phyloP scores from a whole-genome alignment of 106 monocot genomes.

The Dendrobium officinale region DNA sequence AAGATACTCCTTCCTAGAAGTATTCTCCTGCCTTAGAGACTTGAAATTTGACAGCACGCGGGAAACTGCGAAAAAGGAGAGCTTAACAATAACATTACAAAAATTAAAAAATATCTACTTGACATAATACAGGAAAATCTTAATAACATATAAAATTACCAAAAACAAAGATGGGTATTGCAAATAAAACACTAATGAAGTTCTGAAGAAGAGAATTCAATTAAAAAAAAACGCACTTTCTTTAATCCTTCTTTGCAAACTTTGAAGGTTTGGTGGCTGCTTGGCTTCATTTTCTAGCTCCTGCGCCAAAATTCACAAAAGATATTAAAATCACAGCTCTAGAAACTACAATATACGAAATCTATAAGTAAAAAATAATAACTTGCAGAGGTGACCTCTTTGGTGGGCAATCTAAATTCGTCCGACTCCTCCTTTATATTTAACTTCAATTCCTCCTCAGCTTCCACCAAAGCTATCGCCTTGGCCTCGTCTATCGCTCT shows the following conservation, averaged over 20 bases:
- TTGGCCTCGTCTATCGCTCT: slow-evolving; percentile 58
- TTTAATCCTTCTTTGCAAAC: slow-evolving; percentile 62
- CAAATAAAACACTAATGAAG: neutral
- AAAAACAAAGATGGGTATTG: neutral
- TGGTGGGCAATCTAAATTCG: slow-evolving; percentile 82
- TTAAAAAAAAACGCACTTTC: slow-evolving; percentile 46
- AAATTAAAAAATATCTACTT: neutral
- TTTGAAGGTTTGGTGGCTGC: slow-evolving; percentile 59
- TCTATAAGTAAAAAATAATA: neutral
- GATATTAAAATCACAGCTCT: neutral
- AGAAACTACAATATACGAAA: neutral
- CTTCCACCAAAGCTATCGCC: slow-evolving; percentile 51
- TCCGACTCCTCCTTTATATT: slow-evolving; percentile 86
- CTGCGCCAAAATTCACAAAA: slow-evolving; percentile 23
- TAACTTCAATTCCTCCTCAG: slow-evolving; percentile 53
- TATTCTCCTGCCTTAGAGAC: slow-evolving; percentile 57
- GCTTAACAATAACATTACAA: neutral
- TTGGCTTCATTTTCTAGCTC: slow-evolving; percentile 75
- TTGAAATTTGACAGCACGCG: slow-evolving; percentile 80
- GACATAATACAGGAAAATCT: neutral
- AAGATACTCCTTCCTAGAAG: slow-evolving; percentile 65
- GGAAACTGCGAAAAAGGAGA: slow-evolving; percentile 37
- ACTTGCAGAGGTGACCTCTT: slow-evolving; percentile 40
- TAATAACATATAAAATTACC: neutral
- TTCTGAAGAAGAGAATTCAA: neutral